Percentiles rank a stretch among this genome's conserved stretches.
Evolutionary conservation across 2,329 filamentous ascomycete genomes (phyloP).

Genomic region (Ophiostoma populinum): DNA sequence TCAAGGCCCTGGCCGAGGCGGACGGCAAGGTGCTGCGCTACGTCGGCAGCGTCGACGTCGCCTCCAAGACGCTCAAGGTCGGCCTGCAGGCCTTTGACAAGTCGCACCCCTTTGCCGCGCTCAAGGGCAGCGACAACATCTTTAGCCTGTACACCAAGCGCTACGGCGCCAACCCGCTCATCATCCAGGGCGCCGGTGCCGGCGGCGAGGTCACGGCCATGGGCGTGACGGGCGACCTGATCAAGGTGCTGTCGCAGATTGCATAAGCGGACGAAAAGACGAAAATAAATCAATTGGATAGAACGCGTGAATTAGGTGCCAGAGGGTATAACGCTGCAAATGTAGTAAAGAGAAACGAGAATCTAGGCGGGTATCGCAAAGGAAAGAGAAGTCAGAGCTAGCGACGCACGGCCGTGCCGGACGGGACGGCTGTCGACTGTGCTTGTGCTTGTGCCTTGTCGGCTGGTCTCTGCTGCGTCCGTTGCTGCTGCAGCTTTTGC

Average conservation of each 20-base stretch:
- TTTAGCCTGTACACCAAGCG: conserved; percentile 97
- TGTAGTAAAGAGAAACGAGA: background rate
- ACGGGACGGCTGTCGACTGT: too few relatives aligned
- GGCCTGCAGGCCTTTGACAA: conserved; percentile 79
- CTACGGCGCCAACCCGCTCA: conserved; percentile 81
- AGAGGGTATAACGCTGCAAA: too few relatives aligned
- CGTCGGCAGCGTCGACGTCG: conserved; percentile 81
- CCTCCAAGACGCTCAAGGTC: conserved; percentile 69
- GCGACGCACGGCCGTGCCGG: too few relatives aligned
- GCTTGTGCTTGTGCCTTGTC: background rate
- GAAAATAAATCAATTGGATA: background rate
- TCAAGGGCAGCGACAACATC: conserved; percentile 97
- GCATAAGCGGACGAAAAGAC: conserved; percentile 16
- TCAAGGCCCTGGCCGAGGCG: conserved; percentile 69
- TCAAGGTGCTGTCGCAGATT: conserved; percentile 71
- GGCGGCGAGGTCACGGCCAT: conserved; percentile 94
- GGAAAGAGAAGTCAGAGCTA: too few relatives aligned
- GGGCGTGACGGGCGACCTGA: conserved; percentile 85
- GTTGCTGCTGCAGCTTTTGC: background rate
- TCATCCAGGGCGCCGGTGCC: conserved; percentile 86
- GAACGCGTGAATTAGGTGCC: too few relatives aligned
- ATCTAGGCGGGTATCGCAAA: too few relatives aligned
- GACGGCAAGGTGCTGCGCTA: conserved; percentile 88
- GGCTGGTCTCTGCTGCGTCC: background rate
- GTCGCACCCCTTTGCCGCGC: conserved; percentile 76